Conservation (phyloP, 306 rosid genomes). For the Quercus aquifolioides region DNA sequence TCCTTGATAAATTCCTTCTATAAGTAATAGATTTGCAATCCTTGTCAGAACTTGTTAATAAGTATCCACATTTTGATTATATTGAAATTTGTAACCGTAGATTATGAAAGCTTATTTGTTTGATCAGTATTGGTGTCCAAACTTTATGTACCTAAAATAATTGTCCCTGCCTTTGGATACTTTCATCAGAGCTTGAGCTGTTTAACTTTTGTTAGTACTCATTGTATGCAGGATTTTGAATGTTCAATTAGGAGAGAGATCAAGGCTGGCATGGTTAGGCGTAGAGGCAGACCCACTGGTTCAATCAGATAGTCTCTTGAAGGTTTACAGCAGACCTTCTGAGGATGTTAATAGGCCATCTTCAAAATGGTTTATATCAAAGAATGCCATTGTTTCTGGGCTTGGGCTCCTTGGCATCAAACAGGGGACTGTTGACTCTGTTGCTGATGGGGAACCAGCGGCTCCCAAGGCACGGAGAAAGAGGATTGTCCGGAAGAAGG, state of each 20-base stretch:
- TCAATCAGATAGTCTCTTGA: slow-evolving; percentile 70
- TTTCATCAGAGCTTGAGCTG: neutral
- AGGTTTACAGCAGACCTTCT: slow-evolving; percentile 76
- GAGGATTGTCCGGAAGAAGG: slow-evolving; percentile 87
- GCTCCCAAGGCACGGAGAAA: slow-evolving; percentile 81
- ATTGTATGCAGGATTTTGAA: slow-evolving; percentile 64
- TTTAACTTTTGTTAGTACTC: slow-evolving; percentile 9
- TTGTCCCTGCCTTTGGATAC: neutral
- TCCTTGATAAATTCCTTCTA: too few relatives aligned
- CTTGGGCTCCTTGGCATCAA: slow-evolving; percentile 97
- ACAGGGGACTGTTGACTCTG: slow-evolving; percentile 49
- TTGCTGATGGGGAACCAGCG: slow-evolving; percentile 45
- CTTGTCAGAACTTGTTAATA: neutral
- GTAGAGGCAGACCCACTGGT: slow-evolving; percentile 91
- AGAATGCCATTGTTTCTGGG: slow-evolving; percentile 85
- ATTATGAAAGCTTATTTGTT: neutral
- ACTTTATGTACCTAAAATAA: neutral
- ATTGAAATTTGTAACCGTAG: neutral
- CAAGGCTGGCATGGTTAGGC: slow-evolving; percentile 94
- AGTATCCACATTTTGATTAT: neutral
- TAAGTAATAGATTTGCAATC: neutral
- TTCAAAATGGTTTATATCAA: slow-evolving; percentile 96
- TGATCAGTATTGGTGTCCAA: neutral
- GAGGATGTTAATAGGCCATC: slow-evolving; percentile 49
- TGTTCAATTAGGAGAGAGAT: slow-evolving; percentile 85